These are phyloP conservation scores for Claviceps arundinis DNA, from an alignment of 2,329 filamentous ascomycete species.

Conservation along the genomic window DNA sequence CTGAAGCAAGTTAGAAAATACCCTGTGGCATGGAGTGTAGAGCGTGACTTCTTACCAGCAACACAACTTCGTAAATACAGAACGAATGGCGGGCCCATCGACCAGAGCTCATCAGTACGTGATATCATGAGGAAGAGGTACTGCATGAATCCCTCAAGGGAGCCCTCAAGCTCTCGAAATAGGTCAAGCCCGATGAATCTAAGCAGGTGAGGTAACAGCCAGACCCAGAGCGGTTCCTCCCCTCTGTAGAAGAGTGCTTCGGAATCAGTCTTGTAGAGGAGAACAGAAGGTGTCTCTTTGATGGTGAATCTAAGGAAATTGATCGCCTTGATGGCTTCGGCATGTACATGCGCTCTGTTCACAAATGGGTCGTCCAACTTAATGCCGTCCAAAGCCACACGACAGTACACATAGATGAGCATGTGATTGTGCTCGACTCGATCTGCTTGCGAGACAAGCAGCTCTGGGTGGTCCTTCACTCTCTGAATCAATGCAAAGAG, in stretches of 20 bases:
- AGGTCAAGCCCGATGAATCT: constrained; percentile 40
- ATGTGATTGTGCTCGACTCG: constrained; percentile 69
- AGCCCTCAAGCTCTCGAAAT: constrained; percentile 32
- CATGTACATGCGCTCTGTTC: constrained; percentile 37
- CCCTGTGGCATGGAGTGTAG: neutral
- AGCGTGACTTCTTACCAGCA: constrained; percentile 22
- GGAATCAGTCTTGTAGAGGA: constrained; percentile 32
- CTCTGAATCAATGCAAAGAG: constrained; percentile 46
- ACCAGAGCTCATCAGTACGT: constrained; percentile 34
- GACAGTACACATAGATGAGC: constrained; percentile 70
- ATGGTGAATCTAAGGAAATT: constrained; percentile 65
- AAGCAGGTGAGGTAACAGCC: constrained; percentile 47
- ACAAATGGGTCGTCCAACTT: constrained; percentile 57
- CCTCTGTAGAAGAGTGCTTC: constrained; percentile 38
- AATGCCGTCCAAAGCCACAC: constrained; percentile 61
- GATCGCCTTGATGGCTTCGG: constrained; percentile 58
- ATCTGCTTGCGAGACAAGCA: constrained; percentile 49
- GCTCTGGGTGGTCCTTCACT: constrained; percentile 35
- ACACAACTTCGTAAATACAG: constrained; percentile 36
- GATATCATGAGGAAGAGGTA: constrained; percentile 33
- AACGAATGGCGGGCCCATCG: constrained; percentile 27
- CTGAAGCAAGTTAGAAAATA: constrained; percentile 14
- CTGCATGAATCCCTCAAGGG: constrained; percentile 40
- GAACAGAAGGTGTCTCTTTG: constrained; percentile 58
- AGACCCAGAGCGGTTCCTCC: constrained; percentile 50